A percentile compares a stretch with the other conserved stretches of the same genome.
phyloP scores from a whole-genome alignment of 2,329 filamentous ascomycete species.

The Penicillium psychrosexuale region DNA sequence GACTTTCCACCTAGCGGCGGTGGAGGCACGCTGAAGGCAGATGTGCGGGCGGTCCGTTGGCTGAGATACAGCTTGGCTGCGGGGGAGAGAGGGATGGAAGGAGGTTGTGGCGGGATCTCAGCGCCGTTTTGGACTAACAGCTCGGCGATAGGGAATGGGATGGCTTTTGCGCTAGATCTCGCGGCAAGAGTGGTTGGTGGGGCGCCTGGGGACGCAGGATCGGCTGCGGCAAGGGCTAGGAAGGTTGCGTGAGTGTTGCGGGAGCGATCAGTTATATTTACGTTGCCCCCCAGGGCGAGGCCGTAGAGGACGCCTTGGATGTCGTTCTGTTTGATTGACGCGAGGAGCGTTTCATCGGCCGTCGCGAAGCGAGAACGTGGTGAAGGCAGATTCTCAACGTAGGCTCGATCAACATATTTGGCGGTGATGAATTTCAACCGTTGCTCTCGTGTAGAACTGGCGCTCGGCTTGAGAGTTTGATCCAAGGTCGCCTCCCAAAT shows the following conservation, averaged over 20 bases:
- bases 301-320: conserved; percentile 92
- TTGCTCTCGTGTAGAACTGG: conserved; percentile 81
- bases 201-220: conserved; percentile 71
- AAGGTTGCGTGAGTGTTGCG: conserved; percentile 86
- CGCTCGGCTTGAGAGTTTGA: conserved; percentile 65
- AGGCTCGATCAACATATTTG: conserved; percentile 86
- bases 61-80: conserved; percentile 82
- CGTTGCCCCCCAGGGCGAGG: conserved; percentile 78
- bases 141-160: conserved; percentile 85
- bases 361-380: conserved; percentile 73
- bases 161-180: conserved; percentile 39
- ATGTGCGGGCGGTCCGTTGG: conserved; percentile 56
- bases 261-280: conserved; percentile 81
- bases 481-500: conserved; percentile 90
- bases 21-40: conserved; percentile 33
- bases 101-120: conserved; percentile 71
- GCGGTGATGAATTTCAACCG: conserved; percentile 90
- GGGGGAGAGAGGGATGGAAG: conserved; percentile 77
- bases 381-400: conserved; percentile 69
- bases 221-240: conserved; percentile 85
- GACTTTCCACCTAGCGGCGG: conserved; percentile 41
- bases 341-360: conserved; percentile 82
- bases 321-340: conserved; percentile 93
- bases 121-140: conserved; percentile 90
- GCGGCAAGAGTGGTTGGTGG: conserved; percentile 36